Conservation (phyloP, 78 protist genomes). For the Pelomyxa schiedti region DNA sequence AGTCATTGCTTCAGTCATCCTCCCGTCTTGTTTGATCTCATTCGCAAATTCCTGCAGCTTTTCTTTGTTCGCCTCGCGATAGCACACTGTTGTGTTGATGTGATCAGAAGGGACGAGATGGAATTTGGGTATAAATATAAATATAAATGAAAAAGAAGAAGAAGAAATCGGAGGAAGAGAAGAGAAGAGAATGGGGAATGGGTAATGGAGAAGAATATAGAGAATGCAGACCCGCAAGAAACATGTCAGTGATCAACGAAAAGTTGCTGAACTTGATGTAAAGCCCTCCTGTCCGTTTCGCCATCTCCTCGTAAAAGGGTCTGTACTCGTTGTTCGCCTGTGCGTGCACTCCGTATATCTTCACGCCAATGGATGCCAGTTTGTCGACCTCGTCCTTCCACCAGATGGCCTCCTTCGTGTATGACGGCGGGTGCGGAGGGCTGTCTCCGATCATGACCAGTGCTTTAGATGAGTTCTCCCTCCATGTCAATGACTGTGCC, state of each 20-base stretch:
- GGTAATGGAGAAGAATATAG: too few relatives aligned
- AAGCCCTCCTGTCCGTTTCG: constrained; percentile 37
- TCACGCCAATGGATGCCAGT: constrained; percentile 21
- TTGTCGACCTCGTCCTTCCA: constrained; percentile 55
- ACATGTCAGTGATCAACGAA: constrained; percentile 44
- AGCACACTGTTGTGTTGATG: too few relatives aligned
- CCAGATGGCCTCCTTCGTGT: constrained; percentile 12
- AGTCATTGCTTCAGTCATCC: background rate
- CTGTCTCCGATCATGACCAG: constrained; percentile 55
- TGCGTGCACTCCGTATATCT: constrained; percentile 51
- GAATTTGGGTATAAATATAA: too few relatives aligned
- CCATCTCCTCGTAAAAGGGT: constrained; percentile 33
- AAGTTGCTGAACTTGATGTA: constrained; percentile 35
- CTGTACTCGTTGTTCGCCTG: background rate
- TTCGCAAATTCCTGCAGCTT: constrained; percentile 19
- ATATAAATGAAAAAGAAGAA: too few relatives aligned
- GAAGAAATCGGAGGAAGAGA: too few relatives aligned
- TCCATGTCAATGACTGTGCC: constrained; percentile 38
- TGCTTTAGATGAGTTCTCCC: constrained; percentile 25
- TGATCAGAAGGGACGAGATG: too few relatives aligned
- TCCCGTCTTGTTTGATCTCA: constrained; percentile 11
- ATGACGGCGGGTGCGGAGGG: constrained; percentile 43
- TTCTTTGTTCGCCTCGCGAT: constrained; percentile 28
- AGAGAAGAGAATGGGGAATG: too few relatives aligned
- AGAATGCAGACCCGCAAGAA: too few relatives aligned